Base-by-base conservation (phyloP, 2,329 filamentous ascomycete genomes). In the Byssothecium circinans region DNA sequence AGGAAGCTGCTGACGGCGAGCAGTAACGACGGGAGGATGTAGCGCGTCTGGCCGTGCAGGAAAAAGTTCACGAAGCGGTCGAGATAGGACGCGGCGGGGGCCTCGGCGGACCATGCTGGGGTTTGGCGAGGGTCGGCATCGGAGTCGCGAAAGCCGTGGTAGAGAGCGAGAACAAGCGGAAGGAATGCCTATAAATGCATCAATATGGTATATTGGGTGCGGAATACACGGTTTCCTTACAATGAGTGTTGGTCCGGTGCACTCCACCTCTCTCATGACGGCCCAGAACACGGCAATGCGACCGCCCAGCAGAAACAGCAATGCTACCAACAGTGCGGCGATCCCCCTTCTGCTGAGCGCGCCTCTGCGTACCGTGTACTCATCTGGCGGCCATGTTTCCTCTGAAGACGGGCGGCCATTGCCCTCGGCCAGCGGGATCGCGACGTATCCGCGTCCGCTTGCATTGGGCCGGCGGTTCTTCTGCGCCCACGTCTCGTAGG, bases 1-100 rank as follows among this genome's bases (percentile, higher is more conserved):
- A 66, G 60, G 52, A 67, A 66, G 52, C 56, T 61, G 53, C 60
- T 65, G 41, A 67, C 57, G 41, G 62, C 59, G 14, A 67, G 60
- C 48, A 68, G 46, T 15, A 61, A 30, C 11, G 63, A 54, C 15
- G 65, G 64, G n/a, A 66, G 41, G 19, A 69, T 61, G 52, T 68
- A 68, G 47, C 66, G 64, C 8, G 66, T 64, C 14, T 61, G 56
- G 44, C 56, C 53, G 41, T 62, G 53, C 37, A 64, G 60, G 45
- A 60, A 40, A 46, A 67, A 65, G 50, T 54, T 49, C 40, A 59
- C 48, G 38, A 64, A 47, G 49, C 56, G 54, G 38, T 68, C 64
- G 47, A 62, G 58, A 10, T 51, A 47, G 39, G 57, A 52, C 25
- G 47, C 54, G 19, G 61, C 7, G 29, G 29, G 29, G 10, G 29